Base-by-base conservation (phyloP, 2,329 filamentous ascomycete species). In the Botrytis hyacinthi region DNA sequence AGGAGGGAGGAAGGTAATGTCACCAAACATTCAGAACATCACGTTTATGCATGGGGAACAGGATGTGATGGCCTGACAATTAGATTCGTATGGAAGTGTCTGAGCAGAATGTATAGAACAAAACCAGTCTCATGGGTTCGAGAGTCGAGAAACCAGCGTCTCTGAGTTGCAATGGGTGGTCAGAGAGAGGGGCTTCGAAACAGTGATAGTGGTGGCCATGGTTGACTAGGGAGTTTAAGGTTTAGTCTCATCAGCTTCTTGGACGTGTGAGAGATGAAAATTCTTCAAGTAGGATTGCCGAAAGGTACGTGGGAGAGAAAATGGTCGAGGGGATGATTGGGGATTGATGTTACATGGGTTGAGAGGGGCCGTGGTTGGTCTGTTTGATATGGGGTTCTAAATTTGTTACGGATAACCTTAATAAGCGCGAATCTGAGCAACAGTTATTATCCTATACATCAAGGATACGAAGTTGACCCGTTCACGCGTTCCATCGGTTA, bases 111-210 rank as follows among this genome's bases (percentile, higher is more conserved):
- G 46, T 8, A 71, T 71, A 71, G 69, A 71, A 71, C 69, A 71
- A 71, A 40, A 40, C 8, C 42, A 42, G 71, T 73, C 71, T 73
- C 71, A 73, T 70, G 29, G 71, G 51, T 37, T 44, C 61, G 57
- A 40, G 74, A 59, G 60, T 29, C 59, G 62, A 48, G 46, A 37
- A 72, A 42, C 48, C 51, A 67, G 74, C 74, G 74, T 75, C 75
- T 76, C 74, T 73, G 63, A 71, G 73, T 70, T 59, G 67, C 66
- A 37, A 37, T 73, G 74, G 74, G 51, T 75, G 75, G 75, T 73
- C 60, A 54, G 71, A 75, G n/a, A 32, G 54, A 65, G 69, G 32
- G 32, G n/a, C 57, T 71, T 72, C 74, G 75, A 76, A 76, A 77
- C 76, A 74, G 22, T 8, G 14, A 42, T 40, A 18, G 51, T 22